Percentiles rank a stretch among this genome's conserved stretches.
These are phyloP conservation scores for Lipomyces oligophaga DNA, from an alignment of 805 yeast species.

Conservation along the genomic window DNA sequence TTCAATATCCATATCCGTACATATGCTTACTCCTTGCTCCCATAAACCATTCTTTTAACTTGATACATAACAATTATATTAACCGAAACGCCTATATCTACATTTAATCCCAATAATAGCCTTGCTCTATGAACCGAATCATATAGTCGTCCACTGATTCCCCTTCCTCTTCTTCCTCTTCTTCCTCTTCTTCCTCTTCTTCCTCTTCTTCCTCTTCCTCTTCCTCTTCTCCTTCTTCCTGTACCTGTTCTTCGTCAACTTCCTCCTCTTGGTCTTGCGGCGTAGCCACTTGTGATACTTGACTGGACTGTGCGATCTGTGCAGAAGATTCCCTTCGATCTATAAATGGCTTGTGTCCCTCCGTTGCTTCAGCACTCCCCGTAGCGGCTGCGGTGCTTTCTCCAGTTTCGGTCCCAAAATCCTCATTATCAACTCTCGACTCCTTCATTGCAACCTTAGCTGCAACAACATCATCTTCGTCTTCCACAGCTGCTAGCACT, in stretches of 20 bases:
- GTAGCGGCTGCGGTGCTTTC: conserved; percentile 1
- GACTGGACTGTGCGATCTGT: conserved; percentile 23
- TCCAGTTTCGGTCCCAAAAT: conserved; percentile 50
- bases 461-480: conserved; percentile 71
- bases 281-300: conserved; percentile 2
- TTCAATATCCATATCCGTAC: too few species aligned
- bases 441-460: conserved; percentile 87
- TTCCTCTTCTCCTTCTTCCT: conserved; percentile 29
- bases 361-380: conserved; percentile 2
- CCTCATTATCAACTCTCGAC: conserved; percentile 77
- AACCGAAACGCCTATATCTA: not conserved
- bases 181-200: conserved; percentile 40
- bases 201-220: conserved; percentile 43
- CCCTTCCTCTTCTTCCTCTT: conserved; percentile 53
- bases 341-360: conserved; percentile 13
- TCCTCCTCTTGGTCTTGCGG: not conserved
- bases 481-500: conserved; percentile 88
- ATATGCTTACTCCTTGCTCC: too few species aligned
- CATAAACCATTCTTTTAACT: too few species aligned
- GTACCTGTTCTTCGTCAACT: not conserved
- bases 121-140: conserved; percentile 74
- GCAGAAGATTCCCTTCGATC: conserved; percentile 17
- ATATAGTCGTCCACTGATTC: conserved; percentile 93
- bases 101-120: conserved; percentile 25
- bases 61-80: not conserved